These are phyloP conservation scores for Dactylellina sp. DNA, from an alignment of 2,329 filamentous ascomycete species.

Conservation along the genomic window DNA sequence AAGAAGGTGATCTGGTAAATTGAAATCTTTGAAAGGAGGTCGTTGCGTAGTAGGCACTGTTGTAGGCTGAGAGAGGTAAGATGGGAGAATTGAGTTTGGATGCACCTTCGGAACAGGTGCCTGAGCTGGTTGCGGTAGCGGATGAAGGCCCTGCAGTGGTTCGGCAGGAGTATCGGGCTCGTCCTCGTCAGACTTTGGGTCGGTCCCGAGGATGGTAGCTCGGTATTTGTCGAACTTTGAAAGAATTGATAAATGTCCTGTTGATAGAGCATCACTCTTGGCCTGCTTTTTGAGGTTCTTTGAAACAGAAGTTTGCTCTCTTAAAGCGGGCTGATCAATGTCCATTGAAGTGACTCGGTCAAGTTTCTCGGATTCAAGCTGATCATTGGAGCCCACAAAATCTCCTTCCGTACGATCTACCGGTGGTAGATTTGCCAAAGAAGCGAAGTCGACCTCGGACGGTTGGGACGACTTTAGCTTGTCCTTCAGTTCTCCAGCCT, in stretches of 20 bases:
- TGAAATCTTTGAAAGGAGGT: constrained; percentile 57
- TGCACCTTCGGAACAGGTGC: constrained; percentile 52
- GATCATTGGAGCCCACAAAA: not conserved
- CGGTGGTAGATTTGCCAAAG: constrained; percentile 14
- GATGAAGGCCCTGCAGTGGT: constrained; percentile 58
- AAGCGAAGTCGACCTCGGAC: constrained; percentile 21
- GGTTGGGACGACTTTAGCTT: not conserved
- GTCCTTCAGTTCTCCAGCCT: not conserved
- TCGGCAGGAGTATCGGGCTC: constrained; percentile 7
- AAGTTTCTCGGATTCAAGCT: not conserved
- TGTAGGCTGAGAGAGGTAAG: constrained; percentile 59
- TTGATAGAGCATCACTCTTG: constrained; percentile 28
- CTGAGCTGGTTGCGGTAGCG: constrained; percentile 59
- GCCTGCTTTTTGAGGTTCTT: constrained; percentile 23
- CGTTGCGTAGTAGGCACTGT: constrained; percentile 56
- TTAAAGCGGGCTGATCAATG: constrained; percentile 1
- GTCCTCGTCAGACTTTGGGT: constrained; percentile 9
- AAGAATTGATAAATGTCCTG: constrained; percentile 51
- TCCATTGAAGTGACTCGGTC: constrained; percentile 19
- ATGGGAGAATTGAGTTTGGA: constrained; percentile 58
- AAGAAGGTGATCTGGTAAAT: constrained; percentile 55
- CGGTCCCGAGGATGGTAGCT: constrained; percentile 13
- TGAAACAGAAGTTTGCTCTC: not conserved
- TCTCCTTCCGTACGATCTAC: not conserved
- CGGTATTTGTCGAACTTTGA: constrained; percentile 56